Evolutionary conservation across 2,329 filamentous ascomycete genomes (phyloP).

Genomic region (Penicillium capsulatum): DNA sequence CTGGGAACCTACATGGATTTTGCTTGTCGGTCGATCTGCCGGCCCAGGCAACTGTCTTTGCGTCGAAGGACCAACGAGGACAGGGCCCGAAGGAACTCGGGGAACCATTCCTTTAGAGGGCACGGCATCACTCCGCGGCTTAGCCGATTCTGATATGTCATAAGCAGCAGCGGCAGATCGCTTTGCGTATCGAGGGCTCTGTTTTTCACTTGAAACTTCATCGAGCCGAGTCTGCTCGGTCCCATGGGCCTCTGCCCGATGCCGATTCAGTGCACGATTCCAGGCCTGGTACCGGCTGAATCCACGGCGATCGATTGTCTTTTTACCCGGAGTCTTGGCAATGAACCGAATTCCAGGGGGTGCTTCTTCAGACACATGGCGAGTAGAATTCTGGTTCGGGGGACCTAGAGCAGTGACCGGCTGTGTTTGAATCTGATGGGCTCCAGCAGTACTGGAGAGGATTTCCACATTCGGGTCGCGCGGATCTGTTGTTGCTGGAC

Average conservation of each 20-base stretch:
- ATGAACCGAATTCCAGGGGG: conserved; percentile 38
- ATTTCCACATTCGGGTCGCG: conserved; percentile 43
- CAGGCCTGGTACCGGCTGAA: conserved; percentile 47
- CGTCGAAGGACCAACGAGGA: conserved; percentile 11
- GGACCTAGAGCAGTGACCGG: conserved; percentile 26
- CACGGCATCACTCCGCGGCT: conserved; percentile 7
- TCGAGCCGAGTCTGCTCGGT: conserved; percentile 13
- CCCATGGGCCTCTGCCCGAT: conserved; percentile 30
- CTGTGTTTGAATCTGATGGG: conserved; percentile 33
- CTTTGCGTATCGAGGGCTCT: conserved; percentile 16
- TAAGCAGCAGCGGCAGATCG: conserved; percentile 17
- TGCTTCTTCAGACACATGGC: conserved; percentile 34
- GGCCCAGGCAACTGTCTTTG: conserved; percentile 8
- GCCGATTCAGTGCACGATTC: conserved; percentile 43
- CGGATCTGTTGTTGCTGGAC: conserved; percentile 21
- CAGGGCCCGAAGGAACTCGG: conserved; percentile 13
- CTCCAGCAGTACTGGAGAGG: conserved; percentile 37
- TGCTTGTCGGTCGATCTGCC: conserved; percentile 6
- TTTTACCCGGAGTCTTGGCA: conserved; percentile 28
- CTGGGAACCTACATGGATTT: conserved; percentile 12
- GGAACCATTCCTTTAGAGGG: conserved; percentile 13
- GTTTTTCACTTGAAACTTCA: conserved; percentile 11
- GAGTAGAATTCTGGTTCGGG: conserved; percentile 16
- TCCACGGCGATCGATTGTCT: conserved; percentile 40
- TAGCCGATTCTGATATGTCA: conserved; percentile 14